A percentile compares a stretch with the other conserved stretches of the same genome.
Conservation (phyloP, 768 basidiomycete species). For the Trichaptum fuscoviolaceum region DNA sequence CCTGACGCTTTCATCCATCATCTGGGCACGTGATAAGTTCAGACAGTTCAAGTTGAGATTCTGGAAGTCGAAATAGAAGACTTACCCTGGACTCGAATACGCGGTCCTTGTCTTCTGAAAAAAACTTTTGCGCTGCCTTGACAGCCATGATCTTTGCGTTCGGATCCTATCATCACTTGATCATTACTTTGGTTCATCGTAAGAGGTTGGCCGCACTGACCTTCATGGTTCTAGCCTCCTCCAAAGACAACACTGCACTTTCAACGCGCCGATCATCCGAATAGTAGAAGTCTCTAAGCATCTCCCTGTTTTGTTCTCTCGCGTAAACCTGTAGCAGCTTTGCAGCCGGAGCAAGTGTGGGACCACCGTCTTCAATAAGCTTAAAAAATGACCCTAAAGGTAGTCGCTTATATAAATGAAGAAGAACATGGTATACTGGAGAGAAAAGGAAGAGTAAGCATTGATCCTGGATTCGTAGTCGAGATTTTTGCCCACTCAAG, state of each 20-base stretch:
- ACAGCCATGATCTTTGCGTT: slow-evolving; percentile 64
- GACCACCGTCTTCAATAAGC: slow-evolving; percentile 86
- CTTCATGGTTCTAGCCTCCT: slow-evolving; percentile 66
- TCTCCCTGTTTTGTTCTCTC: slow-evolving; percentile 81
- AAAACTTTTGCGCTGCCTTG: slow-evolving; percentile 85
- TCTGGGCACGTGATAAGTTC: slow-evolving; percentile 43
- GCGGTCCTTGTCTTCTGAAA: slow-evolving; percentile 91
- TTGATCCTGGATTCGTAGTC: background rate
- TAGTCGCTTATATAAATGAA: slow-evolving; percentile 79
- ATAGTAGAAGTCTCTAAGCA: slow-evolving; percentile 95
- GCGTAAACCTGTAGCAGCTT: slow-evolving; percentile 86
- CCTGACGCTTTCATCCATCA: slow-evolving; percentile 81
- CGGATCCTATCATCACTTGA: slow-evolving; percentile 51
- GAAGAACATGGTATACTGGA: slow-evolving; percentile 87
- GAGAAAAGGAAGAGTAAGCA: slow-evolving; percentile 2
- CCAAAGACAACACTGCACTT: slow-evolving; percentile 82
- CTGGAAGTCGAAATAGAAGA: slow-evolving; percentile 1
- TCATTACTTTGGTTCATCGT: slow-evolving; percentile 3
- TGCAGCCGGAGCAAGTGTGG: slow-evolving; percentile 65
- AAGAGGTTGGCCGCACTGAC: slow-evolving; percentile 33
- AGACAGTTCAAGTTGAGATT: slow-evolving; percentile 1
- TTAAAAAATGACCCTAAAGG: slow-evolving; percentile 91
- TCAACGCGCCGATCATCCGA: slow-evolving; percentile 95
- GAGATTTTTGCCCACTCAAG: slow-evolving; percentile 51
- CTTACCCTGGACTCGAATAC: slow-evolving; percentile 84